Evolutionary conservation across 495 filamentous ascomycete genomes (phyloP), one percentile per base, ranked within the genome.

Genomic region (Talaromyces thailandensis): DNA sequence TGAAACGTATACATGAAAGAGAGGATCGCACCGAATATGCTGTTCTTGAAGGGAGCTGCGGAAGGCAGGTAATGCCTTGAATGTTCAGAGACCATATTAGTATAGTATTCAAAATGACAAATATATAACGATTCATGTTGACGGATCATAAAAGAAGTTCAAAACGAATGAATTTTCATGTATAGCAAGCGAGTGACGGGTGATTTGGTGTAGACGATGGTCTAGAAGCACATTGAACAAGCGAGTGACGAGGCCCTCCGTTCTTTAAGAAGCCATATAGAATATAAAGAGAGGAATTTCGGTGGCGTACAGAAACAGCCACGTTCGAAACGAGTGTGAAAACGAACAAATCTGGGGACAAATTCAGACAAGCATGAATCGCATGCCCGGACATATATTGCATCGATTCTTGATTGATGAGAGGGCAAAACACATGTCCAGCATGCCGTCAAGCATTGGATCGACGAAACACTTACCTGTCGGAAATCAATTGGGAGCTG

Each of bases 51-150:
- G 40, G 59, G 12, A 31, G 37, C 9, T 51, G 18, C 7, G 37
- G 45, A 51, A 24, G 43, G 45, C 59, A 50, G 25, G 21, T 23
- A 7, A 35, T 40, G 50, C 16, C 40, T 23, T 56, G 32, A 58
- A 58, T 50, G 40, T 25, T 45, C 62, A 58, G 62, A 40, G 14
- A 24, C 53, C 62, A 63, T 63, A 58, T 63, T 50, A 63, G 55
- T 51, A 58, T 24, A 59, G 29, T 26, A 45, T 43, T 59, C 9
- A 59, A 28, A 6, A 59, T 40, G 18, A 45, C n/a, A 40, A 18
- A 25, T 24, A 25, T n/a, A 59, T 25, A 43, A 26, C n/a, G 28
- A 57, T 18, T 11, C 55, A 57, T 57, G 26, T 32, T 35, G 26
- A 2, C n/a, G 6, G 16, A 12, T 24, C 3, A 14, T 53, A 5